Evolutionary conservation across 2,329 filamentous ascomycete genomes (phyloP), one percentile per base, ranked within the genome.

Genomic region (Aspergillus neoniger): DNA sequence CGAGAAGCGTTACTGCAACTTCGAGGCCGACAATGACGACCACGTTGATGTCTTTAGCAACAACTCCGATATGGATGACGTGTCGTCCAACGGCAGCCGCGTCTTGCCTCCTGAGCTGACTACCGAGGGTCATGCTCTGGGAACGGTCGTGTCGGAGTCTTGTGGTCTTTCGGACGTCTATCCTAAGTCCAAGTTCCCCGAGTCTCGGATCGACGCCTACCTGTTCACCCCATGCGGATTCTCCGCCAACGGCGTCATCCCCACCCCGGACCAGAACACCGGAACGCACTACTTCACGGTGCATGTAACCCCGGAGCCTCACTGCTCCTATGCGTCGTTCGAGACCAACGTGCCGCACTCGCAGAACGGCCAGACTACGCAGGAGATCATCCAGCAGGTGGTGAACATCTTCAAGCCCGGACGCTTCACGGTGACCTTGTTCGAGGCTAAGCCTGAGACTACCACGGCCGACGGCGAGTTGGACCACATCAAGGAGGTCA

Each of bases 301-400:
- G 23, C 95, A 99, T 74, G 95, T 99, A 67, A 99, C 95, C 0
- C 95, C 95, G 0, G 95, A 99, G 82, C 92, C 94, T 14, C 88
- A 96, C 71, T 99, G 94, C 82, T 97, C 93, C 5, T 99, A 96
- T 76, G 95, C 95, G 38, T 97, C 92, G 2, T 99, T 99, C 74
- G 95, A 99, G 82, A 98, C 95, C 67, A 99, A 98, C 69, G 94
- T 99, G 4, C 95, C 95, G 1, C 90, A 92, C 25, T 88, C 88
- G 5, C 92, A 96, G 79, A 91, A 87, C 59, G 93, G 93, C 15
- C 90, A 93, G 64, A 90, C 93, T 74, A 97, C 94, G 0, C 87
- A 88, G 25, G 94, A 96, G 65, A 89, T 98, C 62, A 90, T 99
- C 63, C 88, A 96, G 76, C 92, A 97, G 67, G 95, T 98, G 1